phyloP scores from a whole-genome alignment of 2,329 filamentous ascomycete species.

The Neofusicoccum sp. region DNA sequence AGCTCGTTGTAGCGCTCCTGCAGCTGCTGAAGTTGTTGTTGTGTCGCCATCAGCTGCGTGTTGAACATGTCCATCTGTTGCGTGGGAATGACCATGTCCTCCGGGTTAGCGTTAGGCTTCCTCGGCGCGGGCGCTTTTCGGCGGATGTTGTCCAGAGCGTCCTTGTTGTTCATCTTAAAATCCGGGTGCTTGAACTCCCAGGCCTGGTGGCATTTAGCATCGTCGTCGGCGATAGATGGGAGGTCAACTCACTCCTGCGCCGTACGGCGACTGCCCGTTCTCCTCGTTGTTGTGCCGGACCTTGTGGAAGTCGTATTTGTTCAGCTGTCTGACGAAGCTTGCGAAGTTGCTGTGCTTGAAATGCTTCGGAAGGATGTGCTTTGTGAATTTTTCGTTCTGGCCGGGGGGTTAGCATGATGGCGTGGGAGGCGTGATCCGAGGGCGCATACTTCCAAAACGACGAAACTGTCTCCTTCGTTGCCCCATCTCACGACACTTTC shows the following conservation, averaged over 20 bases:
- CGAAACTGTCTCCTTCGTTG: slow-evolving; percentile 90
- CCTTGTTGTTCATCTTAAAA: slow-evolving; percentile 93
- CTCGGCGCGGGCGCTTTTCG: slow-evolving; percentile 90
- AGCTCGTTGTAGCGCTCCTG: slow-evolving; percentile 84
- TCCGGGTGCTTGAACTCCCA: slow-evolving; percentile 99
- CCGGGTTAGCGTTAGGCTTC: slow-evolving; percentile 58
- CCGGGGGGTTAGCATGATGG: slow-evolving; percentile 5
- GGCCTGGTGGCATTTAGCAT: slow-evolving; percentile 50
- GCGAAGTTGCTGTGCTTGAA: slow-evolving; percentile 99
- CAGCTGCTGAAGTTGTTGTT: slow-evolving; percentile 85
- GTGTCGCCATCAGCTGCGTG: slow-evolving; percentile 82
- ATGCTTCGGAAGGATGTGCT: slow-evolving; percentile 92
- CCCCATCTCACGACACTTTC: slow-evolving; percentile 93
- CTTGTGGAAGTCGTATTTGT: slow-evolving; percentile 99
- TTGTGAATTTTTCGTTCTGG: slow-evolving; percentile 97
- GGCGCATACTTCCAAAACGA: slow-evolving; percentile 80
- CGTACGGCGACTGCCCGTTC: slow-evolving; percentile 76
- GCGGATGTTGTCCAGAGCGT: slow-evolving; percentile 93
- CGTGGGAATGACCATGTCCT: slow-evolving; percentile 73
- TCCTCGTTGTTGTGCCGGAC: slow-evolving; percentile 89
- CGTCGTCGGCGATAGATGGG: background rate
- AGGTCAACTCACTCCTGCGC: slow-evolving; percentile 62
- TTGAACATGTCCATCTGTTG: slow-evolving; percentile 89
- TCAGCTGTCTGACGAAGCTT: slow-evolving; percentile 91
- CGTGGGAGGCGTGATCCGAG: background rate